Evolutionary conservation across 2,329 filamentous ascomycete species (phyloP), one percentile per base, ranked within the genome.

Genomic region (Apiospora malaysiana): DNA sequence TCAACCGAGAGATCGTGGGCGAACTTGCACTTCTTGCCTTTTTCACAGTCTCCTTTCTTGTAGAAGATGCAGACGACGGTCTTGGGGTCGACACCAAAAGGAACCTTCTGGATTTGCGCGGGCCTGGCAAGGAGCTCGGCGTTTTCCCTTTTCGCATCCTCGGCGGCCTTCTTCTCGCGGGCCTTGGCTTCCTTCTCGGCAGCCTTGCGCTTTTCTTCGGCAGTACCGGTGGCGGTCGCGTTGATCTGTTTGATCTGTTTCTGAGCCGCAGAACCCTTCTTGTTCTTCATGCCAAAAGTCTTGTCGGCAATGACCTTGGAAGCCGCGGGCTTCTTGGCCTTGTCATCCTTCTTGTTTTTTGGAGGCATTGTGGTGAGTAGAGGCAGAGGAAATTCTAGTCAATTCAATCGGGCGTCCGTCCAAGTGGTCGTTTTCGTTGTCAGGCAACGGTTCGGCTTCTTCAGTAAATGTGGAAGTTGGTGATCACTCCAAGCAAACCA

Each of bases 261-360:
- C 84, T 98, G 94, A 70, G 94, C 95, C 69, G 90, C 91, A 71
- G 90, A 92, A 76, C 96, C 96, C 88, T 98, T 99, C 87, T 99
- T 99, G 81, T 99, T 99, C 86, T 99, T 99, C 96, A 99, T 98
- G 78, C 96, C 96, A 87, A 99, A 99, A 67, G 96, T 97, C 85
- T 95, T 96, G 87, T 99, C 96, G 74, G 96, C 94, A 74, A 94
- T 93, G 63, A 86, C 78, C 84, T 94, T 94, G 76, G 84, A 77
- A 71, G 85, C 82, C 27, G 84, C 80, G 70, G 84, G 81, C 84
- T 88, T 89, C 81, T 83, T 85, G 76, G 78, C 85, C 68, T 74
- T 79, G 75, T 89, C 86, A 70, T 89, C 86, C 71, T 83, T 81
- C 77, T 87, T 88, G 6, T 32, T 32, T 82, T 94, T 94, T 71